A percentile compares a stretch with the other conserved stretches of the same genome.
Evolutionary conservation across 495 filamentous ascomycete species (phyloP).

Genomic region (Penicillium taxi): DNA sequence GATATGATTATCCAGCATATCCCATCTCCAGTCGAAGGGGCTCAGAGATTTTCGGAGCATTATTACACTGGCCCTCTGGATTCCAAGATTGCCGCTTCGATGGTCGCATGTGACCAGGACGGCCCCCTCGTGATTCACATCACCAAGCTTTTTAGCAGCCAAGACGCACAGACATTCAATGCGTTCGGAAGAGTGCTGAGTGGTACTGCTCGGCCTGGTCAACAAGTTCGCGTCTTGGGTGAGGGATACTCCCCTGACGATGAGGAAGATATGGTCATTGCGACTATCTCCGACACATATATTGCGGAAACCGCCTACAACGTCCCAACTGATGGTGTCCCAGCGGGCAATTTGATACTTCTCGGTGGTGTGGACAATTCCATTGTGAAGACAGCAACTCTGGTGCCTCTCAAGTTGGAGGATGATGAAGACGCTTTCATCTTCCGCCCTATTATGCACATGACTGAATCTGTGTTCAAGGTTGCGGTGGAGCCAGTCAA

Average conservation of each 20-base stretch:
- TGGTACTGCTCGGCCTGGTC: conserved; percentile 73
- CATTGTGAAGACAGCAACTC: conserved; percentile 94
- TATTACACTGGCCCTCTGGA: conserved; percentile 97
- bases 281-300: conserved; percentile 84
- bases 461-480: conserved; percentile 97
- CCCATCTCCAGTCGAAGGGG: conserved; percentile 77
- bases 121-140: conserved; percentile 85
- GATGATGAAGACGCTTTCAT: conserved; percentile 89
- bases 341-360: conserved; percentile 91
- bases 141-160: conserved; percentile 83
- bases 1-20: conserved; percentile 92
- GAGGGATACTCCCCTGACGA: conserved; percentile 96
- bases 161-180: conserved; percentile 80
- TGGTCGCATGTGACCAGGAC: conserved; percentile 76
- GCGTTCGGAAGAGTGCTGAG: conserved; percentile 90
- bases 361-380: conserved; percentile 92
- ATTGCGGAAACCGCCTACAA: conserved; percentile 93
- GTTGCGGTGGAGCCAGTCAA: conserved; percentile 97
- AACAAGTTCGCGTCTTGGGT: conserved; percentile 83
- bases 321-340: conserved; percentile 81
- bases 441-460: conserved; percentile 86
- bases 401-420: conserved; percentile 73
- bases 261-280: conserved; percentile 91
- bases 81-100: conserved; percentile 69
- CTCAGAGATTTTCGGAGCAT: conserved; percentile 63